Conservation (phyloP, 2,329 filamentous ascomycete genomes). For the Epichloe sp. region DNA sequence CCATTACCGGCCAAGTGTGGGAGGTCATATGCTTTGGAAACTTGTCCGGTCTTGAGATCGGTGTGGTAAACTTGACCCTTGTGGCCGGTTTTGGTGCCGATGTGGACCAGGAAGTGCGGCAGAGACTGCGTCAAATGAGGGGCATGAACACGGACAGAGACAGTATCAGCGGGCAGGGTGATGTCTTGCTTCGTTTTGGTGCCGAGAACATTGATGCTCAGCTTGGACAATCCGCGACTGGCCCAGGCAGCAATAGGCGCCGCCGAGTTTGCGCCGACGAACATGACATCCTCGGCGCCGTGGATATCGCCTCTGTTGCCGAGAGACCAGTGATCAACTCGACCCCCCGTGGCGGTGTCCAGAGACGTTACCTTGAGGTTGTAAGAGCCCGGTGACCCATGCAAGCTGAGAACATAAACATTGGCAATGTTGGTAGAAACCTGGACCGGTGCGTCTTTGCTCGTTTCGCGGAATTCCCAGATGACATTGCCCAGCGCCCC, state of each 20-base stretch:
- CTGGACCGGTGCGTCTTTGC: slow-evolving; percentile 61
- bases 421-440: slow-evolving; percentile 55
- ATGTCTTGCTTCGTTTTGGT: slow-evolving; percentile 44
- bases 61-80: slow-evolving; percentile 82
- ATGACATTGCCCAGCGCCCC: slow-evolving; percentile 58
- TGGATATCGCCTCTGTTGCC: slow-evolving; percentile 63
- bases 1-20: slow-evolving; percentile 58
- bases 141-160: slow-evolving; percentile 54
- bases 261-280: slow-evolving; percentile 64
- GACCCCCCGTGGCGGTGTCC: slow-evolving; percentile 61
- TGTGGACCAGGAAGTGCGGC: slow-evolving; percentile 78
- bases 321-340: slow-evolving; percentile 57
- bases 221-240: slow-evolving; percentile 44
- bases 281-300: slow-evolving; percentile 50
- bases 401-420: slow-evolving; percentile 67
- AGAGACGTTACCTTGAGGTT: slow-evolving; percentile 65
- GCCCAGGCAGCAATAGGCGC: slow-evolving; percentile 66
- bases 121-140: slow-evolving; percentile 58
- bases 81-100: slow-evolving; percentile 53
- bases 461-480: slow-evolving; percentile 65
- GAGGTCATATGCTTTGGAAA: slow-evolving; percentile 69
- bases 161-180: slow-evolving; percentile 32
- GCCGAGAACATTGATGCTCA: slow-evolving; percentile 61
- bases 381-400: slow-evolving; percentile 55
- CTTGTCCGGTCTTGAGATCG: slow-evolving; percentile 52